A percentile compares a stretch with the other conserved stretches of the same genome.
These are phyloP conservation scores for Osmozyma mogii DNA, from an alignment of 805 yeast species.

Conservation along the genomic window DNA sequence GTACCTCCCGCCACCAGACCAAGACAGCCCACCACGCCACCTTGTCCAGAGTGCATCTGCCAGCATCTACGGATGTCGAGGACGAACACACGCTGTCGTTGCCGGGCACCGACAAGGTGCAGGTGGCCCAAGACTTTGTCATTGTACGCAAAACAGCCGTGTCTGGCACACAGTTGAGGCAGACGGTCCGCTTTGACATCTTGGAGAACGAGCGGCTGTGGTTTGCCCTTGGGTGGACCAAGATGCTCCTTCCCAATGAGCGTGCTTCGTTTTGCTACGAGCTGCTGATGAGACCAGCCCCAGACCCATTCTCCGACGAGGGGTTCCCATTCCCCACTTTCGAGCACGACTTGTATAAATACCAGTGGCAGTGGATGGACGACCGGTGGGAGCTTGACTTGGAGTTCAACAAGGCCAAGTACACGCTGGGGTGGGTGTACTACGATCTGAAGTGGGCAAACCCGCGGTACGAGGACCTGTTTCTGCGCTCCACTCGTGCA, in stretches of 20 bases:
- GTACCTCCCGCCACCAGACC: not conserved
- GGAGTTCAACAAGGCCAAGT: constrained; percentile 28
- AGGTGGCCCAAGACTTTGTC: constrained; percentile 27
- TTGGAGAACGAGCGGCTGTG: constrained; percentile 55
- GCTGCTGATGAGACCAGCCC: constrained; percentile 22
- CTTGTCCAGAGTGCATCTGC: constrained; percentile 9
- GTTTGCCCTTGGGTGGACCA: constrained; percentile 56
- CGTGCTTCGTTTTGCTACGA: constrained; percentile 41
- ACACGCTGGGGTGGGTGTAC: constrained; percentile 46
- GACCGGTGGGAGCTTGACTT: constrained; percentile 41
- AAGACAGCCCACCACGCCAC: constrained; percentile 7
- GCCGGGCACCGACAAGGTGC: constrained; percentile 10
- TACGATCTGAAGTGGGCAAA: constrained; percentile 45
- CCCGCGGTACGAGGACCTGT: constrained; percentile 34
- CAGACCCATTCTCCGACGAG: constrained; percentile 11
- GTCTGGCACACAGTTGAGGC: constrained; percentile 37
- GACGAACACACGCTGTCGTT: not conserved
- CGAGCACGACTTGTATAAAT: constrained; percentile 27
- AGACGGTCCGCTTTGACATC: constrained; percentile 42
- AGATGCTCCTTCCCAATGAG: constrained; percentile 44
- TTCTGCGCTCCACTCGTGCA: constrained; percentile 43
- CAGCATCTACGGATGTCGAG: constrained; percentile 4
- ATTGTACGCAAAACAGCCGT: constrained; percentile 29
- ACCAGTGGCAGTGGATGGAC: constrained; percentile 54
- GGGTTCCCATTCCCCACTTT: constrained; percentile 40